Conservation (phyloP, 192 early-diverging fungal genomes). For the Dimargaris xerosporica region DNA sequence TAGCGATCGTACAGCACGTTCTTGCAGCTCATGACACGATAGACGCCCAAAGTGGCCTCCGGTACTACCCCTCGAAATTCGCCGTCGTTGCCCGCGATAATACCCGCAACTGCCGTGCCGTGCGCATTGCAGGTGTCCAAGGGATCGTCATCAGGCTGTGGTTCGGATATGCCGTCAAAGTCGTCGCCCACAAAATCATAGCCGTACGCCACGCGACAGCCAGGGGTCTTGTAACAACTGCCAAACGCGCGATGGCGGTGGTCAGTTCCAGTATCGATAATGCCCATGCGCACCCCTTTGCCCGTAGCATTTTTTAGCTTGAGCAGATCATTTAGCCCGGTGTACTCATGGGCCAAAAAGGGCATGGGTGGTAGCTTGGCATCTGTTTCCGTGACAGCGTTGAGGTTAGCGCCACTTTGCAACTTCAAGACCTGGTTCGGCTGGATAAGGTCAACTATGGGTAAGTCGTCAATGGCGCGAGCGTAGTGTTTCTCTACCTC, state of each 20-base stretch:
- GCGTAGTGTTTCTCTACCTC: background rate
- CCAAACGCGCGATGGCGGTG: constrained; percentile 29
- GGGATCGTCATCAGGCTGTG: constrained; percentile 34
- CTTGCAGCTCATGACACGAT: constrained; percentile 69
- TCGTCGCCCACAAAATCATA: constrained; percentile 43
- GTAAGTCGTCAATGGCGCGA: background rate
- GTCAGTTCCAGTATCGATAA: constrained; percentile 33
- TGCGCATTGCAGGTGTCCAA: constrained; percentile 45
- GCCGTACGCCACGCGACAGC: constrained; percentile 43
- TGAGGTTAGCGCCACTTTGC: constrained; percentile 12
- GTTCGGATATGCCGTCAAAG: constrained; percentile 23
- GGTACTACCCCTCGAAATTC: constrained; percentile 71
- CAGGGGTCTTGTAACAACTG: constrained; percentile 35
- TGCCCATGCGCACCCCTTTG: constrained; percentile 26
- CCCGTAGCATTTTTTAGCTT: constrained; percentile 10
- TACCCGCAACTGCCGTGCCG: constrained; percentile 51
- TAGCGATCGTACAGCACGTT: constrained; percentile 48
- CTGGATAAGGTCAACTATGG: background rate
- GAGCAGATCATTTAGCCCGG: background rate
- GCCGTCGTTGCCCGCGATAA: constrained; percentile 52
- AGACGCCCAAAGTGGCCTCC: constrained; percentile 57
- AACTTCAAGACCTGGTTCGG: constrained; percentile 11
- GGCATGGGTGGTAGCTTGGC: background rate
- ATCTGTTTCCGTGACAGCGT: no score
- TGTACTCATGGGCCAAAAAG: background rate